These are phyloP conservation scores for Chaetomiaceae sp. DNA, from an alignment of 2,329 filamentous ascomycete species.

Conservation along the genomic window DNA sequence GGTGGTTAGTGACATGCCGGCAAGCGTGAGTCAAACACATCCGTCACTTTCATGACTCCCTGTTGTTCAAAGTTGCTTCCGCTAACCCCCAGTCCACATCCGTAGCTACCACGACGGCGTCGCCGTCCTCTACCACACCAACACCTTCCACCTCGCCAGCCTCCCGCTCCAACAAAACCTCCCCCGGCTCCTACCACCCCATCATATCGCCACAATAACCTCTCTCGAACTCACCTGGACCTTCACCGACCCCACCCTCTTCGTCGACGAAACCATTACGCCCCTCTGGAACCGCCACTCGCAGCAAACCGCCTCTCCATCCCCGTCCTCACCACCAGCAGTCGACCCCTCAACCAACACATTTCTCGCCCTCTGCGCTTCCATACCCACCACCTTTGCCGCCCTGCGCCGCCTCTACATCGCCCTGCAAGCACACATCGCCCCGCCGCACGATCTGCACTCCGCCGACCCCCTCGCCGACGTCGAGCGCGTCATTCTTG, in stretches of 20 bases:
- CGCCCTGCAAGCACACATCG: background rate
- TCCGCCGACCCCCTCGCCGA: background rate
- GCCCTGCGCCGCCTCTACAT: background rate
- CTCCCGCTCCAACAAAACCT: constrained; percentile 2
- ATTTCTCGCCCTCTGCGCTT: background rate
- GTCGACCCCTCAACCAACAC: background rate
- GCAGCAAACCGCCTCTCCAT: background rate
- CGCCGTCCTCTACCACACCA: constrained; percentile 26
- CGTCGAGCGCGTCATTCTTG: background rate
- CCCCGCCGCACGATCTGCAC: background rate
- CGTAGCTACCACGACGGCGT: constrained; percentile 23
- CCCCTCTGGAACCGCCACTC: background rate
- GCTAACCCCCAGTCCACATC: background rate
- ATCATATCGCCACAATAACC: constrained; percentile 1
- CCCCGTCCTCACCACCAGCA: background rate
- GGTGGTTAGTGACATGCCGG: constrained; percentile 27
- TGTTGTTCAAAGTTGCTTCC: background rate
- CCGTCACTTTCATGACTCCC: background rate
- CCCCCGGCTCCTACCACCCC: background rate
- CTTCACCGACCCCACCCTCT: background rate
- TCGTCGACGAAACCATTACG: background rate
- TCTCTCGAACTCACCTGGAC: constrained; percentile 5
- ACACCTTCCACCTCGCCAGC: constrained; percentile 24
- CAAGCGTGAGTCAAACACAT: constrained; percentile 19
- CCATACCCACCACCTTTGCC: background rate